Percentiles rank a stretch among this genome's conserved stretches.
phyloP scores from a whole-genome alignment of 257 asterid species.

The Verbena officinalis region DNA sequence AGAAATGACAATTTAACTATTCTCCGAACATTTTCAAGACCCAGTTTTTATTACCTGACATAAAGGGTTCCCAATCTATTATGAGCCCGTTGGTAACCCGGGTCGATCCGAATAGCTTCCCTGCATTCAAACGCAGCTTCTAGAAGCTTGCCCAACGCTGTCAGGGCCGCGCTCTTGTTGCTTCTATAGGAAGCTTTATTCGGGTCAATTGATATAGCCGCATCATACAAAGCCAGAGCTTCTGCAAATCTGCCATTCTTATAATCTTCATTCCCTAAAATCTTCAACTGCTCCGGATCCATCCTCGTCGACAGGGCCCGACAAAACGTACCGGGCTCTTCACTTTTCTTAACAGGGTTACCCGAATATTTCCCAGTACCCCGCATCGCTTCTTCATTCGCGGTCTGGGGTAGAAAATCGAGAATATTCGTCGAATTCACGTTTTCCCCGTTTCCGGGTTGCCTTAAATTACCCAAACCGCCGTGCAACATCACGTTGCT shows the following conservation, averaged over 20 bases:
- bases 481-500: conserved; percentile 68
- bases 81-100: conserved; percentile 79
- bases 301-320: conserved; percentile 82
- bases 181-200: conserved; percentile 91
- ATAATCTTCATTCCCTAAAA: conserved; percentile 94
- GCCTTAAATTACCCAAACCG: conserved; percentile 70
- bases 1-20: not conserved
- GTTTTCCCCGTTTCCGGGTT: conserved; percentile 34
- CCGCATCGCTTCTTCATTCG: conserved; percentile 37
- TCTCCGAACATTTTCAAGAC: not conserved
- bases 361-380: conserved; percentile 42
- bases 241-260: conserved; percentile 92
- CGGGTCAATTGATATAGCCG: conserved; percentile 91
- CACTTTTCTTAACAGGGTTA: conserved; percentile 51
- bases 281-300: conserved; percentile 93
- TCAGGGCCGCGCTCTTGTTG: conserved; percentile 95
- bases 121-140: conserved; percentile 91
- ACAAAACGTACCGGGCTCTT: conserved; percentile 61
- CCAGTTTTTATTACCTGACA: conserved; percentile 48
- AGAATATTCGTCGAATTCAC: conserved; percentile 26
- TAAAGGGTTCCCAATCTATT: conserved; percentile 72
- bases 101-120: conserved; percentile 81
- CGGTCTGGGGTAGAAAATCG: conserved; percentile 41
- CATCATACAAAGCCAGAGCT: conserved; percentile 85
- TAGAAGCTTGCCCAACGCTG: conserved; percentile 87